A percentile compares a stretch with the other conserved stretches of the same genome.
Conservation (phyloP, 306 rosid genomes). For the Cyamopsis tetragonoloba region DNA sequence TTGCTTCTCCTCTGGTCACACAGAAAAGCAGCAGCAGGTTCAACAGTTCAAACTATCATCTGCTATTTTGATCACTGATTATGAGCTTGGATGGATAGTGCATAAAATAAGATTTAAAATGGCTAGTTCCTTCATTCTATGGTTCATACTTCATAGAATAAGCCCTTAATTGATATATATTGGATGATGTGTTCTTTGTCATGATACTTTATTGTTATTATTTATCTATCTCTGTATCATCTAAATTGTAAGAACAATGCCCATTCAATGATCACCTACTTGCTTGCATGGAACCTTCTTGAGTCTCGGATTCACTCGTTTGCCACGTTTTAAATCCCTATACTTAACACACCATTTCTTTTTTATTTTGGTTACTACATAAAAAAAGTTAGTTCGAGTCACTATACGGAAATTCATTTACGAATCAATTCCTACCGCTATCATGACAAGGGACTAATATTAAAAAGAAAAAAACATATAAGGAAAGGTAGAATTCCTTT, state of each 20-base stretch:
- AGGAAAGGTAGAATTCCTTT: too few relatives aligned
- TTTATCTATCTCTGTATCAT: not conserved
- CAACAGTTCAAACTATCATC: not conserved
- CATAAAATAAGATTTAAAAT: not conserved
- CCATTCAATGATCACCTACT: not conserved
- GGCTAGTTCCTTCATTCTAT: not conserved
- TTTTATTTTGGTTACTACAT: too few relatives aligned
- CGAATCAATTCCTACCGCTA: too few relatives aligned
- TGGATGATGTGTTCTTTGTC: not conserved
- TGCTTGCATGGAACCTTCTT: not conserved
- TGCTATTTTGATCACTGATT: not conserved
- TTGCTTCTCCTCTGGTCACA: not conserved
- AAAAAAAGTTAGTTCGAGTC: too few relatives aligned
- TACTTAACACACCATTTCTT: too few relatives aligned
- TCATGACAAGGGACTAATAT: too few relatives aligned
- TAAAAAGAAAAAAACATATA: too few relatives aligned
- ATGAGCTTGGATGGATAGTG: not conserved
- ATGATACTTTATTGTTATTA: not conserved
- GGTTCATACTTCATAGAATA: not conserved
- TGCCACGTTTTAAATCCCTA: too few relatives aligned
- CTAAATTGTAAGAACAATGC: not conserved
- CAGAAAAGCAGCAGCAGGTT: not conserved
- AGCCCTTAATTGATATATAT: not conserved
- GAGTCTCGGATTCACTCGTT: not conserved
- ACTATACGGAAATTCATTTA: too few relatives aligned